Conservation (phyloP, 208 protist species). For the Acanthamoeba sp. region DNA sequence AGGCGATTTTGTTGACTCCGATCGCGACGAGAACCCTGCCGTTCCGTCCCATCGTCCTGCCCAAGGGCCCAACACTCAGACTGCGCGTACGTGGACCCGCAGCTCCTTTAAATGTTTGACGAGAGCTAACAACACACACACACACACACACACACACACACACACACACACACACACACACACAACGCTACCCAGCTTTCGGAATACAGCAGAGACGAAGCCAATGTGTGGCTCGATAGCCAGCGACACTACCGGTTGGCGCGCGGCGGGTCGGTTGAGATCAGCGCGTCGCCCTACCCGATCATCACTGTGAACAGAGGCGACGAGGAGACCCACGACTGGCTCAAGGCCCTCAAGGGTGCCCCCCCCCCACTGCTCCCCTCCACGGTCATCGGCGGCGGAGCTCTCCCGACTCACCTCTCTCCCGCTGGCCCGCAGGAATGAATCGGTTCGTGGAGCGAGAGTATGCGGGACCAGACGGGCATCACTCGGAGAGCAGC, state of each 20-base stretch:
- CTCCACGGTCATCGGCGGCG: no score
- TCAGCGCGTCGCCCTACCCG: conserved; percentile 34
- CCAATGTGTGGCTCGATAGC: conserved; percentile 47
- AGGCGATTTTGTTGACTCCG: conserved; percentile 34
- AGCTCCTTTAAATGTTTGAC: background rate
- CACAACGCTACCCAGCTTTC: background rate
- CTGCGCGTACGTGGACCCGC: background rate
- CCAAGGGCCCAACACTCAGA: background rate
- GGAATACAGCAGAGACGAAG: conserved; percentile 28
- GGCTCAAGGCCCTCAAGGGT: conserved; percentile 48
- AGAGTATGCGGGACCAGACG: background rate
- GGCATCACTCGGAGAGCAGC: no score
- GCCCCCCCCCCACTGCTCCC: no score
- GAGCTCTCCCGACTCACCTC: background rate
- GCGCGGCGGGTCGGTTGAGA: conserved; percentile 27
- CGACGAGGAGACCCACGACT: conserved; percentile 24
- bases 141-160: background rate
- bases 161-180: background rate
- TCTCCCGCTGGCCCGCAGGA: background rate
- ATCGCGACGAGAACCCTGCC: conserved; percentile 22
- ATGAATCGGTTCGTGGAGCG: conserved; percentile 25
- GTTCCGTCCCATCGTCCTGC: conserved; percentile 30
- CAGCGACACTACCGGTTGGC: background rate
- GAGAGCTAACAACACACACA: background rate
- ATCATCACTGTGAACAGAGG: conserved; percentile 47